phyloP scores from a whole-genome alignment of 225 moss, liverwort and hornwort genomes.

The Neckera pumila region DNA sequence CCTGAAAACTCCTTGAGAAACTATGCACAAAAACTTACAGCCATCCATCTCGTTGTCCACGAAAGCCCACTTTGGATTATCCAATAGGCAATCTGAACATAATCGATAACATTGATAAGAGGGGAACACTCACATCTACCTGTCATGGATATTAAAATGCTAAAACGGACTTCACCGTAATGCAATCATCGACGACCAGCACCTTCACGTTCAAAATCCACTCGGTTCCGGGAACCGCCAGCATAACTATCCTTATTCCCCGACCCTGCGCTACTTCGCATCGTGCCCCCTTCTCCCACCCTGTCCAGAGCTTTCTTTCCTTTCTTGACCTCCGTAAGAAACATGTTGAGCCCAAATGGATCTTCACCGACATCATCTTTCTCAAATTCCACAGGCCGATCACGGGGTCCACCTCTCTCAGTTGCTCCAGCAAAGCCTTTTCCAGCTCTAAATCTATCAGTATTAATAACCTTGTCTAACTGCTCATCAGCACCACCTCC shows the following conservation, averaged over 20 bases:
- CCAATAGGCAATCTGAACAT: background rate
- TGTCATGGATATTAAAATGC: background rate
- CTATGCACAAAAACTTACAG: conserved; percentile 10
- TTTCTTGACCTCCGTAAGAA: conserved; percentile 86
- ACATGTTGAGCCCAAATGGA: conserved; percentile 83
- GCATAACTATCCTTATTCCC: conserved; percentile 78
- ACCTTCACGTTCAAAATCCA: conserved; percentile 83
- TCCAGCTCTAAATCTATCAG: conserved; percentile 72
- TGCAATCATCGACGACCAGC: conserved; percentile 31
- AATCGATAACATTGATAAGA: background rate
- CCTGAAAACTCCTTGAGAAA: background rate
- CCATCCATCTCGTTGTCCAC: background rate
- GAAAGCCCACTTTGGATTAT: background rate
- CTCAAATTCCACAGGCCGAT: conserved; percentile 68
- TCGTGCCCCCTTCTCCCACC: conserved; percentile 75
- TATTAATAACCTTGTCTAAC: conserved; percentile 50
- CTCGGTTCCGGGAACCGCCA: conserved; percentile 78
- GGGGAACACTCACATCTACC: conserved; percentile 1
- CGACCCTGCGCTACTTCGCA: conserved; percentile 82
- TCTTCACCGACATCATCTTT: conserved; percentile 77
- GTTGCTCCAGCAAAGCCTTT: conserved; percentile 75
- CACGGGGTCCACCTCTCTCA: conserved; percentile 46
- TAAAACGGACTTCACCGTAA: background rate
- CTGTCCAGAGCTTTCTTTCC: conserved; percentile 72
- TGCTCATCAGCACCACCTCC: conserved; percentile 62